Conservation (phyloP, 805 yeast genomes). For the Metschnikowia cerradonensis region DNA sequence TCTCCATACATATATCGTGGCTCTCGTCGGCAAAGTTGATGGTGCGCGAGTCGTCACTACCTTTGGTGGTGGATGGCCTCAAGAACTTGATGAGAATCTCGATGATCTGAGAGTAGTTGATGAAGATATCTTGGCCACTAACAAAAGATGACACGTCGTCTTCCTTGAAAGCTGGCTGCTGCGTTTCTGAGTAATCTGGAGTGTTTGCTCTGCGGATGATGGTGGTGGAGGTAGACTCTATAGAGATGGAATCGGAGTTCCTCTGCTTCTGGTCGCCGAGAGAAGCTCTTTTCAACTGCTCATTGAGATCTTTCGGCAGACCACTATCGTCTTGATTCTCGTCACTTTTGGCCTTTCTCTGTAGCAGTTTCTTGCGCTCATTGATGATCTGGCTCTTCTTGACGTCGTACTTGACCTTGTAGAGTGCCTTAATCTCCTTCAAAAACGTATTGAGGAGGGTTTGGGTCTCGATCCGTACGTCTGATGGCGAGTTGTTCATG, state of each 20-base stretch:
- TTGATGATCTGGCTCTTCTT: constrained; percentile 24
- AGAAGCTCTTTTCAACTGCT: background rate
- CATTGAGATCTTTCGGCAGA: constrained; percentile 2
- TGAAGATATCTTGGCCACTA: constrained; percentile 66
- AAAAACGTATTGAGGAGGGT: constrained; percentile 69
- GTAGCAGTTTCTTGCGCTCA: constrained; percentile 11
- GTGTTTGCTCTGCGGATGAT: constrained; percentile 15
- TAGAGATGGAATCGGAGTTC: constrained; percentile 16
- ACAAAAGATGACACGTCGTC: constrained; percentile 28
- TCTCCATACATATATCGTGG: constrained; percentile 46
- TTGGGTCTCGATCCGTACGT: constrained; percentile 82
- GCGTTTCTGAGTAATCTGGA: constrained; percentile 1
- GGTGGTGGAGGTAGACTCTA: constrained; percentile 25
- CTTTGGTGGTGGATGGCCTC: constrained; percentile 29
- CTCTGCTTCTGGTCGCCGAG: background rate
- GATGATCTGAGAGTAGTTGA: constrained; percentile 76
- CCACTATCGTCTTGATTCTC: background rate
- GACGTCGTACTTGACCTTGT: constrained; percentile 58
- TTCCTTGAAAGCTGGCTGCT: constrained; percentile 10
- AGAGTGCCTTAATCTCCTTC: constrained; percentile 74
- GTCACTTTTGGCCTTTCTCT: background rate
- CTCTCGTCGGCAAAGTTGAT: constrained; percentile 30
- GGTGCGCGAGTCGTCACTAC: constrained; percentile 5
- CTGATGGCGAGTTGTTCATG: constrained; percentile 73
- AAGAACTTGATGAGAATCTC: constrained; percentile 79